Evolutionary conservation across 2,329 filamentous ascomycete species (phyloP), one percentile per base, ranked within the genome.

Genomic region (Ophiostoma populinum): DNA sequence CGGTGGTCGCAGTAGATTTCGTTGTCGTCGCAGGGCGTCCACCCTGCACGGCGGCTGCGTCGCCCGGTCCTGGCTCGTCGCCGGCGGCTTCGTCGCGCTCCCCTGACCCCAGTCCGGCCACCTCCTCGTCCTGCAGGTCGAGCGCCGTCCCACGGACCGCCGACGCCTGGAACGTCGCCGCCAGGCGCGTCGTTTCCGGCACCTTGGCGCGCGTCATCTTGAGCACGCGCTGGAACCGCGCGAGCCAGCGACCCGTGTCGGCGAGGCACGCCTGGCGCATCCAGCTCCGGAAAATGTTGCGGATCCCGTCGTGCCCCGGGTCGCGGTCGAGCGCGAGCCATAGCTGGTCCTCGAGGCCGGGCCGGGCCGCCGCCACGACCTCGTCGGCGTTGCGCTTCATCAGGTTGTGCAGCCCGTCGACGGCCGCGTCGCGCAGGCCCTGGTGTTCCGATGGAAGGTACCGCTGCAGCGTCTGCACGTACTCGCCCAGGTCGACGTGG

Each of bases 81-180:
- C 32, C 28, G 54, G 6, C 52, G 5, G 56, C 61, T 3, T 61
- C 68, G 16, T 69, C 70, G 6, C 58, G 61, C 4, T 62, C 67
- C 18, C 73, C 75, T 19, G 66, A 66, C 2, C 79, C 75, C 49
- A 98, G 95, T 0, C 90, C 90, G 35, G 90, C 90, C 24, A 93
- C 87, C 53, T 98, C 92, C 51, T 98, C 90, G 50, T 98, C 90
- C 42, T 87, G 80, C 0, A 95, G 58, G 46, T 98, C 90, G n/a
- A 81, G 66, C 10, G 69, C 62, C 4, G 65, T 61, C 8, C 60
- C 63, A 6, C 56, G 35, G 19, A 35, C 34, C n/a, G 29, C 20
- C 51, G 46, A 62, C 68, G 9, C 22, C 10, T 36, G 42, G 34
- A 42, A 42, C 1, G 33, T 35, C n/a, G 39, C 38, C 7, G 39